Evolutionary conservation across 306 rosid species (phyloP), one percentile per base, ranked within the genome.

Genomic region (Cucurbita ficifolia): DNA sequence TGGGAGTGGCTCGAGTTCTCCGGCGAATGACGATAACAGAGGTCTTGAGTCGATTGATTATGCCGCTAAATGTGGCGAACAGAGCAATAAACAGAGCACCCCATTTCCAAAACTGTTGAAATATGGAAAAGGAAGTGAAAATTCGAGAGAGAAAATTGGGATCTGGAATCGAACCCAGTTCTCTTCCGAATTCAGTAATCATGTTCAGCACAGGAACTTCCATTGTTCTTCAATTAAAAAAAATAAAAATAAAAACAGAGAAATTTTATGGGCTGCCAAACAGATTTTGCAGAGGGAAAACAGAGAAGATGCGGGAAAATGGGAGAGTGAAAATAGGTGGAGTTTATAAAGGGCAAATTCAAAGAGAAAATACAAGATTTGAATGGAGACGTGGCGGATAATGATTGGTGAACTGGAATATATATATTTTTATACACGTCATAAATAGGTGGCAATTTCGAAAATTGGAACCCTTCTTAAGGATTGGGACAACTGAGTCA

Each of bases 241-340:
- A 24, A 2, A n/a, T n/a, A 51, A 8, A 24, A 24, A 4, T 1
- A 87, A 78, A 83, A 82, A 85, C 81, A 84, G 85, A 88, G 96
- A 88, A 92, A 86, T 80, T 69, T 69, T 69, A 57, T 69, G 5
- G 74, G 57, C 16, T 21, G 43, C 56, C 74, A 69, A 48, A 68
- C 73, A 67, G 70, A 63, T 63, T 33, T 8, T 9, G 24, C 5
- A 6, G 12, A 19, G 40, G 40, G 17, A n/a, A 21, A n/a, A 45
- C 0, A 1, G 54, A 50, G 16, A 50, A 35, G 43, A 60, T 60
- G 68, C 43, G 39, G 39, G 55, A 39, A 68, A 46, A 46, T 48
- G 36, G 3, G 18, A 45, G 9, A 10, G 39, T 7, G 40, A 7
- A 7, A 5, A 21, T 6, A 16, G 73, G 3, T 2, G 17, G 42